A percentile compares a stretch with the other conserved stretches of the same genome.
Evolutionary conservation across 306 rosid genomes (phyloP).

Genomic region (Rosa multiflora): DNA sequence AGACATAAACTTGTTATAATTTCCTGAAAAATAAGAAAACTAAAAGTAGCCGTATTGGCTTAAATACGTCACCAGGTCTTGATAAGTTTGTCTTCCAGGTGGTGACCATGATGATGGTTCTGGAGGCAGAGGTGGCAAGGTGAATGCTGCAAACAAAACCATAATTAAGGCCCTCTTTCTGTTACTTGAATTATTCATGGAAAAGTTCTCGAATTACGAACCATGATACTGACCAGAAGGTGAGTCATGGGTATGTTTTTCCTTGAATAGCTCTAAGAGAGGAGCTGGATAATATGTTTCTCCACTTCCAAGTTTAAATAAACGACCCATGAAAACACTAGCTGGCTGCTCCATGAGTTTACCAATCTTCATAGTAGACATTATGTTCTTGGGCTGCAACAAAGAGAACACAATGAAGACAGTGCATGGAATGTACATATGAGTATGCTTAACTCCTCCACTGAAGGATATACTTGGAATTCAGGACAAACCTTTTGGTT

Average conservation of each 20-base stretch:
- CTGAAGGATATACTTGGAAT: slow-evolving; percentile 11
- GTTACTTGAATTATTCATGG: background rate
- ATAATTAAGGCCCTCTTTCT: slow-evolving; percentile 18
- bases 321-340: slow-evolving; percentile 41
- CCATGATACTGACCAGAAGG: slow-evolving; percentile 61
- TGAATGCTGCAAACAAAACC: slow-evolving; percentile 42
- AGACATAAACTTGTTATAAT: slow-evolving; percentile 17
- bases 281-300: slow-evolving; percentile 69
- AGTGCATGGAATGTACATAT: background rate
- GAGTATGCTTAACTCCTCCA: background rate
- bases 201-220: slow-evolving; percentile 10
- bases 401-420: slow-evolving; percentile 6
- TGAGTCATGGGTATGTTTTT: slow-evolving; percentile 45
- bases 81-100: slow-evolving; percentile 34
- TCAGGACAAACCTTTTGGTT: slow-evolving; percentile 55
- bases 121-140: slow-evolving; percentile 48
- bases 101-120: slow-evolving; percentile 53
- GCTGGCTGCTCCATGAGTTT: background rate
- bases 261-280: slow-evolving; percentile 64
- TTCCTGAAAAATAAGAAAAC: slow-evolving; percentile 10
- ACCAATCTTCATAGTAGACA: slow-evolving; percentile 48
- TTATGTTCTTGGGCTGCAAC: slow-evolving; percentile 41
- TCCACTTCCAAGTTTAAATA: slow-evolving; percentile 44
- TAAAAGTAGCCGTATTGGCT: slow-evolving; percentile 33
- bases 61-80: slow-evolving; percentile 44